Percentiles rank a stretch among this genome's conserved stretches.
phyloP scores from a whole-genome alignment of 371 early-diverging fungal genomes.

The Apophysomyces sp. region DNA sequence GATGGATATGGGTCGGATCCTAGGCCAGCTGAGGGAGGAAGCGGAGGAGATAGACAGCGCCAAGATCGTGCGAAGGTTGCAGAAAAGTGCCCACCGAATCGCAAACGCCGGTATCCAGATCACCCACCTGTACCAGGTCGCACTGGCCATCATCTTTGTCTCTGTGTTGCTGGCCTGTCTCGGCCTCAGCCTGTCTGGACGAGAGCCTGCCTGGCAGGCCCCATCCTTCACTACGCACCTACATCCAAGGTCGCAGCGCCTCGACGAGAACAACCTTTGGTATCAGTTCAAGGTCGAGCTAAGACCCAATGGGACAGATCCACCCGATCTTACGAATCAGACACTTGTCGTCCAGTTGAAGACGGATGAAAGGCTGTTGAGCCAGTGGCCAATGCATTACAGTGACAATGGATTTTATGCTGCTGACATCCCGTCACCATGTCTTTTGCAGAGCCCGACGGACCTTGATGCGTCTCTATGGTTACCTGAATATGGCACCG shows the following conservation, averaged over 20 bases:
- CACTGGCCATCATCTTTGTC: background rate
- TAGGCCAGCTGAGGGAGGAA: background rate
- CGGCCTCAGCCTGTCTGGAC: background rate
- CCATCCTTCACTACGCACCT: background rate
- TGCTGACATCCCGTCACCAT: conserved; percentile 15
- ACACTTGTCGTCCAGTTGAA: background rate
- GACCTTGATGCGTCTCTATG: conserved; percentile 3
- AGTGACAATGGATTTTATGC: background rate
- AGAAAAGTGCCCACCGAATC: background rate
- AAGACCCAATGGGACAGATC: background rate
- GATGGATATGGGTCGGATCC: background rate
- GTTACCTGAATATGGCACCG: background rate
- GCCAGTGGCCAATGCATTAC: background rate
- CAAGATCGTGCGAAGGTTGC: background rate
- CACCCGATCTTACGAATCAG: background rate
- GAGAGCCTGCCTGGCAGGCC: background rate
- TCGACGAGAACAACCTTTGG: conserved; percentile 5
- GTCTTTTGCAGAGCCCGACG: conserved; percentile 4
- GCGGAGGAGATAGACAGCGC: background rate
- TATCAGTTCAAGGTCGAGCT: conserved; percentile 4
- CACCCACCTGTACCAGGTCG: background rate
- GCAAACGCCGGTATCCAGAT: background rate
- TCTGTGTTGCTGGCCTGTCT: background rate
- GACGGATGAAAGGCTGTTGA: background rate
- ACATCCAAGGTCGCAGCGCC: conserved; percentile 8